Evolutionary conservation across 2,329 filamentous ascomycete species (phyloP), one percentile per base, ranked within the genome.

Genomic region (Fusarium citri): DNA sequence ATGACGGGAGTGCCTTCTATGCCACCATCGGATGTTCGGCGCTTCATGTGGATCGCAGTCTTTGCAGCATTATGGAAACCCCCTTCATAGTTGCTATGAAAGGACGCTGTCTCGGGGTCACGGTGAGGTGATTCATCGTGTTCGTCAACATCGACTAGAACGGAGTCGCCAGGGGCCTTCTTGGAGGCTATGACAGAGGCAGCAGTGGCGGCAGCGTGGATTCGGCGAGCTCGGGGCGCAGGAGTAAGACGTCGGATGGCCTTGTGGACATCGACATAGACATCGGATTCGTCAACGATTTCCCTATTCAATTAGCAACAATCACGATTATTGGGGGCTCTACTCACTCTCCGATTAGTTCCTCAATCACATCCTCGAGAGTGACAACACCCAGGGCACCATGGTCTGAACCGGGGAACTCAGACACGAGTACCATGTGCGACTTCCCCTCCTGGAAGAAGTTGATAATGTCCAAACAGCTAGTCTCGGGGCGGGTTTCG

Each of bases 391-490:
- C 96, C 15, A 97, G 84, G 8, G 94, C 94, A 47, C 96, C 96
- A 75, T 92, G 90, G 75, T 97, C 91, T 71, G 97, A 93, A n/a
- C 95, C 94, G 2, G 96, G 96, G 31, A 81, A 86, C 76, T 97
- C 93, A 0, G 95, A 98, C 11, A 98, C 96, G 28, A 99, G 85
- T 1, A 98, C 95, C 94, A 99, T 97, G 80, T 99, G 96, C 3
- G 94, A 97, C 80, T 99, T 99, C 75, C 96, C 96, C 83, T 99
- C 96, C 80, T 99, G 96, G 84, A 99, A 99, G 81, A 98, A 99
- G 83, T 99, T 99, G 82, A 99, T 94, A 76, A 99, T 98, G 79
- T 99, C 96, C 59, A 99, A 83, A 78, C 96, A 99, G 82, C 94
- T 98, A 0, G 96, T 99, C 78, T 98, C 94, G 0, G 96, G 94